Percentiles rank a stretch among this genome's conserved stretches.
Conservation (phyloP, 225 moss, liverwort and hornwort genomes). For the Polytrichum formosum region DNA sequence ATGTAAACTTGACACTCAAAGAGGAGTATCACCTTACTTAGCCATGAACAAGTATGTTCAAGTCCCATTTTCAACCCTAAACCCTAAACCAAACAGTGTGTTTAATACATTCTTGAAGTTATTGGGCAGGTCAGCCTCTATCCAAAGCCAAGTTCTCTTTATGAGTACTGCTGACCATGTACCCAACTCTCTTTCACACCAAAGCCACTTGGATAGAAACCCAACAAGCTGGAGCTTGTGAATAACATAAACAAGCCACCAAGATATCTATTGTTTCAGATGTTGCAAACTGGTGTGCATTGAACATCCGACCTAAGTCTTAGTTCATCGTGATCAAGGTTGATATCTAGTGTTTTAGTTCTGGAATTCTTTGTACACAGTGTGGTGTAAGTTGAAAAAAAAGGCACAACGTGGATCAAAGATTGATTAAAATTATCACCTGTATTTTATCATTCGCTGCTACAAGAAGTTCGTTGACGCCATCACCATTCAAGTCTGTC, state of each 20-base stretch:
- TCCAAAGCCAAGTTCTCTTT: neutral
- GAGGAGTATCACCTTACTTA: no score
- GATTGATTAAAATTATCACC: constrained; percentile 15
- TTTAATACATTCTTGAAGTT: no score
- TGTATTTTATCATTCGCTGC: constrained; percentile 62
- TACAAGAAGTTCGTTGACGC: constrained; percentile 44
- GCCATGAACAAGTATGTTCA: neutral
- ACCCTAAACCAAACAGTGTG: neutral
- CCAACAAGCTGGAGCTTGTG: neutral
- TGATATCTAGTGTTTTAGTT: no score
- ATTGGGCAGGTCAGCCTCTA: neutral
- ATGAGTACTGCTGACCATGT: neutral
- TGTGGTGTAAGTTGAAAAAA: no score
- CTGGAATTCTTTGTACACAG: no score
- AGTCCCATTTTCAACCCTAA: neutral
- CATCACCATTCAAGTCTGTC: constrained; percentile 62
- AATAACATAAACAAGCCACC: neutral
- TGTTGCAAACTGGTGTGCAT: no score
- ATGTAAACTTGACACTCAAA: no score
- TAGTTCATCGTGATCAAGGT: no score
- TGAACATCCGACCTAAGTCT: no score
- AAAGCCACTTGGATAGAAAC: neutral
- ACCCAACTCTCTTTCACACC: neutral
- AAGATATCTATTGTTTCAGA: neutral
- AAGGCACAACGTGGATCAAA: neutral